Conservation (phyloP, 2,329 filamentous ascomycete species). For the Aspergillus phoenicis region DNA sequence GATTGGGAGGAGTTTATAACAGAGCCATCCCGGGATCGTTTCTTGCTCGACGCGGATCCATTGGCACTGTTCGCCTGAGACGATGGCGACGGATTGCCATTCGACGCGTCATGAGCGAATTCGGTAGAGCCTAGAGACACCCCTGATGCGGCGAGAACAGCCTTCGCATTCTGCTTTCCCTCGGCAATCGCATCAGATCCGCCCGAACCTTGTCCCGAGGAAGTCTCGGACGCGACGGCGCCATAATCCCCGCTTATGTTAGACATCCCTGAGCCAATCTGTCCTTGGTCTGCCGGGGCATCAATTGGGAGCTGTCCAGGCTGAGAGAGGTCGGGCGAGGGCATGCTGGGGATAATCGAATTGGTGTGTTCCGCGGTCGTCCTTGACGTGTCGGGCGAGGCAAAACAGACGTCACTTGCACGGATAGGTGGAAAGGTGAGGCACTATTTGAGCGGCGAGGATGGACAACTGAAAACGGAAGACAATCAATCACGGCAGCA, state of each 20-base stretch:
- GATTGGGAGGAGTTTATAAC: constrained; percentile 49
- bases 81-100: constrained; percentile 29
- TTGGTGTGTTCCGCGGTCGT: constrained; percentile 9
- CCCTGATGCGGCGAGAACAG: constrained; percentile 58
- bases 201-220: constrained; percentile 30
- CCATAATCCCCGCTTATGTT: constrained; percentile 24
- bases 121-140: constrained; percentile 32
- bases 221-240: constrained; percentile 25
- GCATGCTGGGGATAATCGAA: constrained; percentile 29
- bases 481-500: constrained; percentile 31
- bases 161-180: constrained; percentile 63
- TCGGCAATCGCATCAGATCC: constrained; percentile 54
- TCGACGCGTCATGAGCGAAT: constrained; percentile 32
- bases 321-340: constrained; percentile 37
- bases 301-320: constrained; percentile 28
- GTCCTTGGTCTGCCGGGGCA: constrained; percentile 24
- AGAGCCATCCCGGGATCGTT: constrained; percentile 63
- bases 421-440: constrained; percentile 22
- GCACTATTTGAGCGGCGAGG: constrained; percentile 16
- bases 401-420: constrained; percentile 25
- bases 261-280: constrained; percentile 30
- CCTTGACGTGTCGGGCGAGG: constrained; percentile 11
- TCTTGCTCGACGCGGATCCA: constrained; percentile 55
- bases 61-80: constrained; percentile 47
- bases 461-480: constrained; percentile 12